These are phyloP conservation scores for Colletotrichum destructivum DNA, from an alignment of 2,329 filamentous ascomycete genomes.

Conservation along the genomic window DNA sequence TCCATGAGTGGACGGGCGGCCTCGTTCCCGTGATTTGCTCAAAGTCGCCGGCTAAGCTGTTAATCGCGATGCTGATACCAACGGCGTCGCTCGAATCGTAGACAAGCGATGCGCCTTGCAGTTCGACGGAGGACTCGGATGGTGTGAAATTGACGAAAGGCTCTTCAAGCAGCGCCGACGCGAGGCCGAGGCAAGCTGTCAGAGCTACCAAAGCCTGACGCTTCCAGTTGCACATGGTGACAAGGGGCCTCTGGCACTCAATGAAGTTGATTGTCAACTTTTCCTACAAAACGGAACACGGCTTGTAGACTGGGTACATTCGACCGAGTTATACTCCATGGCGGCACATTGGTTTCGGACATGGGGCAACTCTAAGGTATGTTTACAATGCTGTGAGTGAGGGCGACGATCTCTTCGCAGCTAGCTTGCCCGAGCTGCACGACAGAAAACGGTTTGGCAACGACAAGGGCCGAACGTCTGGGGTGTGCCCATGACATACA, in stretches of 20 bases:
- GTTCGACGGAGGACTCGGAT: slow-evolving; percentile 18
- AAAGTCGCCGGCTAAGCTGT: slow-evolving; percentile 21
- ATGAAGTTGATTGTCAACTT: background rate
- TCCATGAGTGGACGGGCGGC: slow-evolving; percentile 23
- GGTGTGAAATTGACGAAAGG: slow-evolving; percentile 1
- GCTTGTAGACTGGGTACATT: too few species aligned
- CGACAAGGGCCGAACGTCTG: too few species aligned
- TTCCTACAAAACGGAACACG: too few species aligned
- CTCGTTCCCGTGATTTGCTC: slow-evolving; percentile 33
- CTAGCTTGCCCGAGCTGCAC: too few species aligned
- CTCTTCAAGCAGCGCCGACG: slow-evolving; percentile 13
- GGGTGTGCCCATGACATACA: too few species aligned
- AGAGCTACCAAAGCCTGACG: background rate
- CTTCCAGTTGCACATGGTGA: too few species aligned
- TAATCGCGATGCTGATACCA: slow-evolving; percentile 30
- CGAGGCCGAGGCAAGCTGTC: background rate
- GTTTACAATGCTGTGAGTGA: too few species aligned
- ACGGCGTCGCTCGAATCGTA: slow-evolving; percentile 20
- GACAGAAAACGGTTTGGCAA: too few species aligned
- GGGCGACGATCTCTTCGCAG: too few species aligned
- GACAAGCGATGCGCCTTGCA: slow-evolving; percentile 13
- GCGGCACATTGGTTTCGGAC: too few species aligned
- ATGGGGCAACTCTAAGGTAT: too few species aligned
- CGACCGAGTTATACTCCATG: too few species aligned
- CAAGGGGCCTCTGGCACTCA: background rate